Conservation (phyloP, 208 protist species). For the Borovskyia barvae region DNA sequence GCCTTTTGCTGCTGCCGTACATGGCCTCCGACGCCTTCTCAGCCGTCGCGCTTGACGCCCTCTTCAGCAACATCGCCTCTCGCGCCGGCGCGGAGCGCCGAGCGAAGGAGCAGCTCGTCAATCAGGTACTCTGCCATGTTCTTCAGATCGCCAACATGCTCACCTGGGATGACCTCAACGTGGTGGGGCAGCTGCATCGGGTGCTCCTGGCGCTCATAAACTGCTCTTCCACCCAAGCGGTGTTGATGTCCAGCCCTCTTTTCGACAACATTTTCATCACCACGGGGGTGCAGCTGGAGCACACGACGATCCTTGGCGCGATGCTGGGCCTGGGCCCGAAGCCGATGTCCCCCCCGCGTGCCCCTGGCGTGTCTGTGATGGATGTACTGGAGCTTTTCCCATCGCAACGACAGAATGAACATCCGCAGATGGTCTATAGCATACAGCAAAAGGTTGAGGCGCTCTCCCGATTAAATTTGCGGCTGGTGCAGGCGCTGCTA, state of each 20-base stretch:
- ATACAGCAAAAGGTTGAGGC: slow-evolving; percentile 47
- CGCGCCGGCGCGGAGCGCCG: slow-evolving; percentile 24
- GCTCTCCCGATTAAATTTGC: slow-evolving; percentile 47
- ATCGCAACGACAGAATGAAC: slow-evolving; percentile 29
- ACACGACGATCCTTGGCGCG: slow-evolving; percentile 66
- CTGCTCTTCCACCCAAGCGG: slow-evolving; percentile 30
- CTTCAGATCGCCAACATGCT: slow-evolving; percentile 43
- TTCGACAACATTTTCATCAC: slow-evolving; percentile 48
- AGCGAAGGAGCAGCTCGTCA: slow-evolving; percentile 52
- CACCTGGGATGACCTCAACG: slow-evolving; percentile 45
- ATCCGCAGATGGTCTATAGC: slow-evolving; percentile 42
- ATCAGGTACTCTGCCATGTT: slow-evolving; percentile 63
- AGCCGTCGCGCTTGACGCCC: slow-evolving; percentile 45
- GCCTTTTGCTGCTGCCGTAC: slow-evolving; percentile 71
- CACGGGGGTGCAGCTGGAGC: slow-evolving; percentile 66
- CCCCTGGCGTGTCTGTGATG: slow-evolving; percentile 24
- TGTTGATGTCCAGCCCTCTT: slow-evolving; percentile 52
- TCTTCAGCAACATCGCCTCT: slow-evolving; percentile 59
- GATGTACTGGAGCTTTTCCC: slow-evolving; percentile 53
- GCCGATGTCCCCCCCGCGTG: not conserved
- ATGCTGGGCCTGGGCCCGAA: slow-evolving; percentile 62
- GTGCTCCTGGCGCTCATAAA: slow-evolving; percentile 50
- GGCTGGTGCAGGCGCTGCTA: slow-evolving; percentile 59
- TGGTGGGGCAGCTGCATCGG: slow-evolving; percentile 43
- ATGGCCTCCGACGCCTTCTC: slow-evolving; percentile 66